Conservation (phyloP, 2,329 filamentous ascomycete genomes). For the Geosmithia flava region DNA sequence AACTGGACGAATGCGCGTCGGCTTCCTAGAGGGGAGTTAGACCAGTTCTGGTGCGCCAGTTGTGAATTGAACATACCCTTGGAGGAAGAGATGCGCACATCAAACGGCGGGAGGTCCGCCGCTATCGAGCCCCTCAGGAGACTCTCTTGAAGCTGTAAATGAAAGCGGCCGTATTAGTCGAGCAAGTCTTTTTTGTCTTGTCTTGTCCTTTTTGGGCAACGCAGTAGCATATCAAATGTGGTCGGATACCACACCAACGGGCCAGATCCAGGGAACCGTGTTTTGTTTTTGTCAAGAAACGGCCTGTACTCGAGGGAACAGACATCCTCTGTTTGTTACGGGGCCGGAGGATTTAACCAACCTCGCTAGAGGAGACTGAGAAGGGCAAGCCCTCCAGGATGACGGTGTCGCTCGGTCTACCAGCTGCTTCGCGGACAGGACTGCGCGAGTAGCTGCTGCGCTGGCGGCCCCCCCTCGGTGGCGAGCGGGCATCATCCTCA, state of each 20-base stretch:
- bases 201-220: too few species aligned
- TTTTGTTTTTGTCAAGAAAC: background rate
- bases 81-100: slow-evolving; percentile 23
- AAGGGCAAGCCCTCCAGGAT: slow-evolving; percentile 41
- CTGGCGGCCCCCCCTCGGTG: slow-evolving; percentile 8
- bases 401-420: slow-evolving; percentile 34
- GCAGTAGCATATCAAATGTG: too few species aligned
- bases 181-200: background rate
- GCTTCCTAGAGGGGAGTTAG: slow-evolving; percentile 18
- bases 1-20: slow-evolving; percentile 30
- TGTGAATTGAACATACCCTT: slow-evolving; percentile 12
- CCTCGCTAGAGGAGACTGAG: slow-evolving; percentile 36
- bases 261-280: too few species aligned
- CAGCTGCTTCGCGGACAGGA: slow-evolving; percentile 22
- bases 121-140: slow-evolving; percentile 20
- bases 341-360: slow-evolving; percentile 20
- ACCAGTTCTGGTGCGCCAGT: background rate
- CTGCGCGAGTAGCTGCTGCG: slow-evolving; percentile 20
- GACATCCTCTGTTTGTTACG: background rate
- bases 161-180: slow-evolving; percentile 9
- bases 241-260: too few species aligned
- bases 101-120: slow-evolving; percentile 21
- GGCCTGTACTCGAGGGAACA: background rate
- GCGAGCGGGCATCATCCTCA: slow-evolving; percentile 11
- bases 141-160: slow-evolving; percentile 20